Base-by-base conservation (phyloP, 129 eudicot species). In the Sambucus nigra region DNA sequence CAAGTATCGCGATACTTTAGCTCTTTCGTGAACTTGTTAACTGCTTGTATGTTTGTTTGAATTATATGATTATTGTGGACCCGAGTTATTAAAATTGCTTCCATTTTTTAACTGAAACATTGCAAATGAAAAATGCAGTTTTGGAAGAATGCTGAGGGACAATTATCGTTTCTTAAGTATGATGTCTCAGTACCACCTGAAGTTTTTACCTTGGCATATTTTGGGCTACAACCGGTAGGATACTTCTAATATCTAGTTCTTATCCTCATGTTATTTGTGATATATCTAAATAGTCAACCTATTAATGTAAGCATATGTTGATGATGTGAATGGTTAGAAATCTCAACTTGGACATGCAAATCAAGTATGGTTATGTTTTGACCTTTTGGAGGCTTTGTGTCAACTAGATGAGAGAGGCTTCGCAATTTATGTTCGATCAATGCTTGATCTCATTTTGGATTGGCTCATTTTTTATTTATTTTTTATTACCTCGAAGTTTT, bases 111-210 rank as follows among this genome's bases (percentile, higher is more conserved):
- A 42, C 53, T 48, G 12, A 42, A 17, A 9, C 14, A 28, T 58
- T 22, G 25, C 4, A 28, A 44, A 1, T 57, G 51, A 22, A 51
- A n/a, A 21, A 28, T 72, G 52, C 58, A 91, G 95, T 95, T 82
- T 31, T 91, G 95, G 95, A 80, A 74, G 54, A 91, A 91, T 67
- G 68, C 73, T 0, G 99, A 91, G 72, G 99, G 99, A 6, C 99
- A 91, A 60, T 60, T 91, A 61, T 91, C 99, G 46, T 82, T 86
- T 72, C 84, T 91, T 21, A 86, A 86, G 73, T 57, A 80, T 65
- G 95, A 95, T 25, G 87, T 86, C 53, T 67, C 84, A 13, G 82
- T 63, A 31, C 87, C 95, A 13, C 89, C 99, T 61, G 95, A 91
- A 79, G 77, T 86, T 13, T 91, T 91, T 71, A 82, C 86, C 21